phyloP scores from a whole-genome alignment of 352 stramenopile genomes.

The Blastocystis sp. region DNA sequence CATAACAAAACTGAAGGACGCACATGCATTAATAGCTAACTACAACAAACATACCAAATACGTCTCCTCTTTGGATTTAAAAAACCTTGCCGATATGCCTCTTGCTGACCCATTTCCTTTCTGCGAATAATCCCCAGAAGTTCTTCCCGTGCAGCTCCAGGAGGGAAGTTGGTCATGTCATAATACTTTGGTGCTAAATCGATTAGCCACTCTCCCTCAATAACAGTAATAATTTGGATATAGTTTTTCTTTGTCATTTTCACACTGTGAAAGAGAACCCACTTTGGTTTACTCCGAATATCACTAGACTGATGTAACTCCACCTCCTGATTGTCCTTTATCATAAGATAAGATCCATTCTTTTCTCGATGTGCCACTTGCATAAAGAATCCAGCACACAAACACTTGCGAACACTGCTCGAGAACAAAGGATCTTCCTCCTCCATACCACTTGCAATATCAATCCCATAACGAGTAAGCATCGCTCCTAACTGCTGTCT shows the following conservation, averaged over 20 bases:
- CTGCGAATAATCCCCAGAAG: constrained; percentile 61
- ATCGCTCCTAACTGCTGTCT: constrained; percentile 82
- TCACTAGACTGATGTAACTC: neutral
- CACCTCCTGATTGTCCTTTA: constrained; percentile 91
- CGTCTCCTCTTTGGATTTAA: constrained; percentile 28
- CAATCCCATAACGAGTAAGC: constrained; percentile 74
- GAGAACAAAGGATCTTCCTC: constrained; percentile 74
- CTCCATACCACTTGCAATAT: constrained; percentile 71
- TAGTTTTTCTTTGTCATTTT: constrained; percentile 96
- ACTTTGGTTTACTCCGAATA: neutral
- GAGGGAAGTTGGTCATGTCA: constrained; percentile 90
- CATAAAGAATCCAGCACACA: constrained; percentile 95
- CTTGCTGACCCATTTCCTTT: constrained; percentile 11
- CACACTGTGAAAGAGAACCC: constrained; percentile 84
- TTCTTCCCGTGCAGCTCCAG: constrained; percentile 60
- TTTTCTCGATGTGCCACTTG: constrained; percentile 82
- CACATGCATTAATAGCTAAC: too few relatives aligned
- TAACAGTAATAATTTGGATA: constrained; percentile 89
- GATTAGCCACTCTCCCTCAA: constrained; percentile 82
- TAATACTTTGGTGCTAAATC: constrained; percentile 91
- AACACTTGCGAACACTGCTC: constrained; percentile 80
- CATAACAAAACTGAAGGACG: too few relatives aligned
- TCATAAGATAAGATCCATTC: constrained; percentile 87
- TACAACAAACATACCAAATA: constrained; percentile 11
- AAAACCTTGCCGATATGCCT: constrained; percentile 5